Evolutionary conservation across 148 eudicot species (phyloP), one percentile per base, ranked within the genome.

Genomic region (Euryodendron excelsum): DNA sequence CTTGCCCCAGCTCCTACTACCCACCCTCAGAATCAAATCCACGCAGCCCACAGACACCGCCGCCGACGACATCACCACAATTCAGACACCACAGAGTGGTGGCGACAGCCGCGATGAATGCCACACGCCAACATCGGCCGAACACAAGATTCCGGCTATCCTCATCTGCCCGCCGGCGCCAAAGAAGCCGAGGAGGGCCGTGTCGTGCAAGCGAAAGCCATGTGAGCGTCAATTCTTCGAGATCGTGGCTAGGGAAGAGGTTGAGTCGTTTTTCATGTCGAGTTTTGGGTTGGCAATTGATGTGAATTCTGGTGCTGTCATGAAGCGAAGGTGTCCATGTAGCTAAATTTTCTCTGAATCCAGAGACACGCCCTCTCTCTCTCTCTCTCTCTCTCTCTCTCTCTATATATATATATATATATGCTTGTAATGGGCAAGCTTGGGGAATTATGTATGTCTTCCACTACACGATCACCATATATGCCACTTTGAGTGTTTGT

Each of bases 151-250:
- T 48, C 87, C 87, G 53, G 23, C 61, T 1, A 61, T 70, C 21
- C 53, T 74, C 2, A 62, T 15, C 74, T 84, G 87, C 80, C 87
- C 87, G 30, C 87, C 84, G 36, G 82, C 87, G 15, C 87, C 87
- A 7, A 84, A 34, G 34, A 84, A 84, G 79, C 77, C 56, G 28
- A 48, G 44, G 14, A 72, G 53, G 36, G 18, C 27, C 1, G 20
- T 62, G 3, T 28, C 70, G 13, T 62, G 86, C 76, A 86, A 86
- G 78, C 55, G 86, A 67, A 84, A 71, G 47, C 68, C 81, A 31
- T 30, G 59, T 25, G 82, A 72, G 61, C 74, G 83, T 23, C 31
- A 79, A 13, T 86, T 84, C 80, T 76, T 86, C 67, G 85, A 81
- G 65, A 23, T 47, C 8, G 79, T 66, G 18, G 77, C 52, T 9